These are phyloP conservation scores for Botrytis paeoniae DNA, from an alignment of 2,329 filamentous ascomycete species.

Conservation along the genomic window DNA sequence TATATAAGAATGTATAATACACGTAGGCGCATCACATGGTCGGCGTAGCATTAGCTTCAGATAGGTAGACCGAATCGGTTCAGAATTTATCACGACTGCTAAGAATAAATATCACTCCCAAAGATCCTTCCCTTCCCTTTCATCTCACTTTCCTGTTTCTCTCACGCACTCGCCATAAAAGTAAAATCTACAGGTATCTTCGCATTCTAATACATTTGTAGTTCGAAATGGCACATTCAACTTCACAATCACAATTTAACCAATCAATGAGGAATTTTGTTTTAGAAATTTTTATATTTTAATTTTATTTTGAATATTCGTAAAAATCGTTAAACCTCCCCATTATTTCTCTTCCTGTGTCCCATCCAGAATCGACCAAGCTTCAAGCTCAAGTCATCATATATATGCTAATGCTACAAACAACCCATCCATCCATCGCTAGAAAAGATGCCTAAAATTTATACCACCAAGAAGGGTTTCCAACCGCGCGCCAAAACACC, in stretches of 20 bases:
- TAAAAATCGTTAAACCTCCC: background rate
- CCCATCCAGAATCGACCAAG: background rate
- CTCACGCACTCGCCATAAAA: background rate
- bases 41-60: too few species aligned
- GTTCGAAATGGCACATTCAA: background rate
- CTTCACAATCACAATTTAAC: background rate
- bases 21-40: too few species aligned
- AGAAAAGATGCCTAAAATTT: background rate
- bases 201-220: background rate
- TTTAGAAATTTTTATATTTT: background rate
- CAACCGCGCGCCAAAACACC: slow-evolving; percentile 15
- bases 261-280: background rate
- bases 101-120: background rate
- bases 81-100: background rate
- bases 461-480: background rate
- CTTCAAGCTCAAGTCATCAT: slow-evolving; percentile 9
- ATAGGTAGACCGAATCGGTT: background rate
- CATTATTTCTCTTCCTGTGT: background rate
- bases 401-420: slow-evolving; percentile 7
- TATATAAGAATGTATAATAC: too few species aligned
- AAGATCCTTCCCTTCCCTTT: background rate
- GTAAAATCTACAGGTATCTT: background rate
- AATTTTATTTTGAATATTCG: slow-evolving; percentile 1
- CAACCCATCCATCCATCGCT: background rate
- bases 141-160: background rate